Evolutionary conservation across 345 rosid genomes (phyloP), one percentile per base, ranked within the genome.

Genomic region (Citrus medica): DNA sequence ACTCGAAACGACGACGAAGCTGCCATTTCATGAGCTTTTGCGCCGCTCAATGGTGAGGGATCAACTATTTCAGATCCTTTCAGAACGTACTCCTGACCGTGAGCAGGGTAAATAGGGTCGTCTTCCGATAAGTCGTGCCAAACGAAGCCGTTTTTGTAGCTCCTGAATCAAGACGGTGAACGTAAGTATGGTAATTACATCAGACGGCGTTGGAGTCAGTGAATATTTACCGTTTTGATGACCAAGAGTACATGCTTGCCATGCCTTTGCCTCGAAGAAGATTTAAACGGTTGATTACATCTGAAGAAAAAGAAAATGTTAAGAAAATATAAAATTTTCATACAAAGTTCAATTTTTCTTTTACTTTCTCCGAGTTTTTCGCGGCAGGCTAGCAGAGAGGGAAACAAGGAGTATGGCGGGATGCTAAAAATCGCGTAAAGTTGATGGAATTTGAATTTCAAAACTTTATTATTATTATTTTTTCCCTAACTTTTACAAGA

Each of bases 161-260:
- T 88, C 92, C 98, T 93, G 92, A 73, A 65, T 28, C 33, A 40
- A 64, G 37, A 38, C 32, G 28, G 12, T 27, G 69, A 24, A 9
- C 62, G 38, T 74, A 13, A 74, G 56, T 27, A 17, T 1, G 24
- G 7, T 60, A 66, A 63, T 30, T 10, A 46, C 46, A 81, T 77
- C 48, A 2, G 63, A 84, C 67, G 75, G 78, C 35, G 28, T 17
- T 17, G 76, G 17, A 64, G 17, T 7, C 51, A 0, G 33, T 33
- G 28, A 37, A 17, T 13, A 33, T n/a, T 69, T 84, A 93, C 99
- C 99, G 65, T 95, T 95, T 94, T 4, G 94, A 89, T 25, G 99
- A 95, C 99, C 99, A 95, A 16, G 98, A 93, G 84, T 94, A 94
- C 85, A 89, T 86, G 74, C 76, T 79, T 3, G 99, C 98, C 92